Evolutionary conservation across 1,284 basidiomycete genomes (phyloP), one percentile per base, ranked within the genome.

Genomic region (Austroboletus rostrupii): DNA sequence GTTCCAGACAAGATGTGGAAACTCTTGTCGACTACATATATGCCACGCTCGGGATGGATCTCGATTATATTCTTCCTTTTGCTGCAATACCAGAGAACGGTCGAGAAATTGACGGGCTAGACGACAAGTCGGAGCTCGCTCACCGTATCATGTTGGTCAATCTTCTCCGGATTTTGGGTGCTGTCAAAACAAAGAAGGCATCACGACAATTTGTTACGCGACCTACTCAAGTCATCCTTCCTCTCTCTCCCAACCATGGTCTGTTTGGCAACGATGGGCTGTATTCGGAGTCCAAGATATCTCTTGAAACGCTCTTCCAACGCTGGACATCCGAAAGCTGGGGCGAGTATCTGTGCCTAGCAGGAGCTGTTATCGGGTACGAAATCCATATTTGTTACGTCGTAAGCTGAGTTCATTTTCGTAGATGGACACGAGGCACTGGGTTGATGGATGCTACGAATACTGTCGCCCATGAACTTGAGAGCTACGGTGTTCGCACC

Each of bases 51-150:
- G 87, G 88, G 43, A 84, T 99, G 74, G 96, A 99, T 73, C 81
- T 99, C 54, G 96, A 99, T 73, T 98, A 97, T 73, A 91, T 99
- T 62, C 83, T 98, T 55, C 96, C 96, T 37, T 99, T 99, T 72
- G 97, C 96, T 49, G 97, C 95, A 53, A 89, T 99, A 43, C 95
- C 97, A 13, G 97, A 98, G 72, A 98, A 98, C 65, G 96, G 97
- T 42, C 89, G 96, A 54, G 93, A 98, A 73, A 99, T 99, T 54
- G 96, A 99, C 63, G 85, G 89, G 26, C 77, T 99, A 55, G 97
- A 98, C 68, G 97, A 99, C 75, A 90, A 90, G 70, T 97, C 96
- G 13, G 96, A 99, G 72, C 82, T 99, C 39, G 96, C 97, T 17
- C 97, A 99, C 70, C 87, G 97, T 54, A 93, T 97, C 75, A 97